A percentile compares a stretch with the other conserved stretches of the same genome.
phyloP scores from a whole-genome alignment of 441 rosid genomes.

The Populus hybrid region DNA sequence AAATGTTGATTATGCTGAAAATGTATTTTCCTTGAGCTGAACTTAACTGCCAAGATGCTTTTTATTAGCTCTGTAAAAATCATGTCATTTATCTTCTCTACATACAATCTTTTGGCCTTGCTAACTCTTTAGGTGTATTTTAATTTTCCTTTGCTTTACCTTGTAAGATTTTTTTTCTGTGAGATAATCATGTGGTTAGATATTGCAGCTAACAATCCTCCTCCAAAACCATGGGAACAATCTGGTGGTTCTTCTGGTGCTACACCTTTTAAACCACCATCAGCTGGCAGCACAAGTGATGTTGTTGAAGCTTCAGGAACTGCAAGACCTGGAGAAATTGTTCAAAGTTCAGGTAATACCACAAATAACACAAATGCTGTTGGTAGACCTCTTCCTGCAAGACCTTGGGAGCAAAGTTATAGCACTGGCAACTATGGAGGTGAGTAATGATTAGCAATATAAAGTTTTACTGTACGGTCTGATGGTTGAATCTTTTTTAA shows the following conservation, averaged over 20 bases:
- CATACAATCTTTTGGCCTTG: not conserved
- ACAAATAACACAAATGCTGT: slow-evolving; percentile 26
- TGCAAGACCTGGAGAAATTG: slow-evolving; percentile 62
- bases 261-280: slow-evolving; percentile 69
- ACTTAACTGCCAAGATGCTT: too few relatives aligned
- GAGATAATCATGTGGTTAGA: not conserved
- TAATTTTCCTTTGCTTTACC: not conserved
- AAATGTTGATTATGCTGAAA: too few relatives aligned
- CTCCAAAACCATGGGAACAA: slow-evolving; percentile 74
- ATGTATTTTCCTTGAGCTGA: too few relatives aligned
- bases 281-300: slow-evolving; percentile 61
- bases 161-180: not conserved
- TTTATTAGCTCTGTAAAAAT: too few relatives aligned
- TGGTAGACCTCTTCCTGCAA: slow-evolving; percentile 56
- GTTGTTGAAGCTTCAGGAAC: slow-evolving; percentile 80
- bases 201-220: slow-evolving; percentile 26
- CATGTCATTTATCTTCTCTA: too few relatives aligned
- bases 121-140: not conserved
- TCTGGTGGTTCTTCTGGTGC: slow-evolving; percentile 45
- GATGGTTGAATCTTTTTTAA: not conserved
- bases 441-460: slow-evolving; percentile 8
- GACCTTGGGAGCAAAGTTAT: slow-evolving; percentile 68
- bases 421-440: slow-evolving; percentile 39
- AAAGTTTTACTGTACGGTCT: not conserved
- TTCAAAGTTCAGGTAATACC: slow-evolving; percentile 32